Evolutionary conservation across 352 stramenopile species (phyloP).

Genomic region (Globisporangium solare): DNA sequence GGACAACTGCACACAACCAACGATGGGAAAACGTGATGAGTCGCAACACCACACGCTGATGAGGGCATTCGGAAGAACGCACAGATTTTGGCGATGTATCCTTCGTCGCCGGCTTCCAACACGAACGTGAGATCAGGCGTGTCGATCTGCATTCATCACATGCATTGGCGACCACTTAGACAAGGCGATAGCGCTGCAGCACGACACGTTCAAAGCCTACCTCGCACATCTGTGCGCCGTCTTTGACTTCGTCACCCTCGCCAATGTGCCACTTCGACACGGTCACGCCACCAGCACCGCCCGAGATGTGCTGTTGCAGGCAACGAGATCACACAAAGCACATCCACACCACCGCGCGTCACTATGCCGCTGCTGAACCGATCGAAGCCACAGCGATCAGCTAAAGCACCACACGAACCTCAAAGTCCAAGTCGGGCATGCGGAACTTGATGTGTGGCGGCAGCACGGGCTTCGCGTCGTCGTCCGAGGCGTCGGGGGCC

Average conservation of each 20-base stretch:
- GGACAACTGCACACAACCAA: slow-evolving; percentile 42
- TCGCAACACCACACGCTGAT: background rate
- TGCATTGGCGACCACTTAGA: too few species aligned
- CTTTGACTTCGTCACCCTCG: slow-evolving; percentile 55
- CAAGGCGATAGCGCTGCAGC: too few species aligned
- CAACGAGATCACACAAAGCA: background rate
- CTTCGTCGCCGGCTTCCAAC: slow-evolving; percentile 75
- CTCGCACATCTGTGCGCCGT: slow-evolving; percentile 78
- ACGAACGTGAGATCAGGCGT: slow-evolving; percentile 80
- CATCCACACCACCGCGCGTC: background rate
- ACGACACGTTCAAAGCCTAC: slow-evolving; percentile 12
- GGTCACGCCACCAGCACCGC: slow-evolving; percentile 42
- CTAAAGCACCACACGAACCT: slow-evolving; percentile 25
- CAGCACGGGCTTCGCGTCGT: slow-evolving; percentile 17
- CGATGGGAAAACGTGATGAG: too few species aligned
- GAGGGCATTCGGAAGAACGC: background rate
- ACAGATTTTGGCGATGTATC: slow-evolving; percentile 52
- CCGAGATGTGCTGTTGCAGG: slow-evolving; percentile 44
- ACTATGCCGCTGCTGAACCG: background rate
- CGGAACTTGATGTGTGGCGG: slow-evolving; percentile 83
- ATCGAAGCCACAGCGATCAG: background rate
- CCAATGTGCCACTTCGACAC: slow-evolving; percentile 75
- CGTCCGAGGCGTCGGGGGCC: background rate
- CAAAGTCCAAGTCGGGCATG: slow-evolving; percentile 84
- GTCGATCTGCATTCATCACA: slow-evolving; percentile 47